These are phyloP conservation scores for Candida pseudoglaebosa DNA, from an alignment of 805 yeast species.

Conservation along the genomic window DNA sequence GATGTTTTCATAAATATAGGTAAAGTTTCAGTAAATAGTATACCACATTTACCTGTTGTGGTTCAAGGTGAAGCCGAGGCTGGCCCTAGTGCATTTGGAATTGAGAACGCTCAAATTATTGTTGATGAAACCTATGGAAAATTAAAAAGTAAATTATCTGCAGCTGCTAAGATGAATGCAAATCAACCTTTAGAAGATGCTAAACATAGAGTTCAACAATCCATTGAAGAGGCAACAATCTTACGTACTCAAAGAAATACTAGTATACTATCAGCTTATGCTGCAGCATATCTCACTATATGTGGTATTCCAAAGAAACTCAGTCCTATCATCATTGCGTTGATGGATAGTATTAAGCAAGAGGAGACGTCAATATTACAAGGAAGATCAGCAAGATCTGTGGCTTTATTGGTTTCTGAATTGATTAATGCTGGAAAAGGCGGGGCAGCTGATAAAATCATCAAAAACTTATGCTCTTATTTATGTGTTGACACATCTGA, in stretches of 20 bases:
- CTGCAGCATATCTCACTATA: slow-evolving; percentile 66
- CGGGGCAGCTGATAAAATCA: slow-evolving; percentile 83
- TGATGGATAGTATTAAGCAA: slow-evolving; percentile 87
- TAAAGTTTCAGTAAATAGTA: slow-evolving; percentile 60
- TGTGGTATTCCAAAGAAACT: slow-evolving; percentile 78
- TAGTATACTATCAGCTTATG: slow-evolving; percentile 68
- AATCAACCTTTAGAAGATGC: slow-evolving; percentile 76
- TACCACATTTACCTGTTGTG: slow-evolving; percentile 82
- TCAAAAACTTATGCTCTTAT: slow-evolving; percentile 87
- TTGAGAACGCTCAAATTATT: slow-evolving; percentile 72
- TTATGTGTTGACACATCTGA: slow-evolving; percentile 93
- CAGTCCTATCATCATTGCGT: slow-evolving; percentile 80
- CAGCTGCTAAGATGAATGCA: slow-evolving; percentile 67
- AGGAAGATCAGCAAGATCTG: slow-evolving; percentile 61
- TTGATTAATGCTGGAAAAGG: slow-evolving; percentile 54
- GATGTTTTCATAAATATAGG: slow-evolving; percentile 76
- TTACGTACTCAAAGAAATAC: slow-evolving; percentile 48
- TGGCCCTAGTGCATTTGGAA: slow-evolving; percentile 86
- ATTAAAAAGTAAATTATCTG: slow-evolving; percentile 55
- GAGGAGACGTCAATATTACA: slow-evolving; percentile 71
- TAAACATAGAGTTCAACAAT: slow-evolving; percentile 57
- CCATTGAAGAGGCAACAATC: slow-evolving; percentile 64
- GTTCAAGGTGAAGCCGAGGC: slow-evolving; percentile 95
- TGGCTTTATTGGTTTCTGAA: slow-evolving; percentile 59
- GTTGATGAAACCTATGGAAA: slow-evolving; percentile 62